Conservation (phyloP, 148 eudicot species). For the Rhododendron griersonianum region DNA sequence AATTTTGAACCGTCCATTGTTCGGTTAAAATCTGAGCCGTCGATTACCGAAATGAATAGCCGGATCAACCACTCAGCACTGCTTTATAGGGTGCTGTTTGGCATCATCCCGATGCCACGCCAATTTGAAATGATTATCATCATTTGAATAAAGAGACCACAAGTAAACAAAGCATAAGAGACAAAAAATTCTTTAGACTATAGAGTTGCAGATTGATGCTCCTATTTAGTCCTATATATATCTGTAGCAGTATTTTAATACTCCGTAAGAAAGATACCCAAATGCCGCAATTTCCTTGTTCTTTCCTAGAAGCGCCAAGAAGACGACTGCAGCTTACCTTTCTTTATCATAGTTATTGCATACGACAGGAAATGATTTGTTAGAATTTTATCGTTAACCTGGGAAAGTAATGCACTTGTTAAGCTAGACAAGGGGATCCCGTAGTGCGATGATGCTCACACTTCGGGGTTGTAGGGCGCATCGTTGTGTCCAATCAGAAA, state of each 20-base stretch:
- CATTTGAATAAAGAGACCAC: not conserved
- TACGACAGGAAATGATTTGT: too few relatives aligned
- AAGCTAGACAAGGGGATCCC: too few relatives aligned
- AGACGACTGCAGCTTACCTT: not conserved
- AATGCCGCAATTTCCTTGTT: not conserved
- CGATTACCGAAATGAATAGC: too few relatives aligned
- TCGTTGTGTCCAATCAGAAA: too few relatives aligned
- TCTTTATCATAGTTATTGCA: not conserved
- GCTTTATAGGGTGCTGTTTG: too few relatives aligned
- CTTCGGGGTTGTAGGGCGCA: too few relatives aligned
- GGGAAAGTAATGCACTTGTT: too few relatives aligned
- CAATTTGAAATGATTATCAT: not conserved
- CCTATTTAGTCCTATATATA: not conserved
- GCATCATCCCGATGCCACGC: not conserved
- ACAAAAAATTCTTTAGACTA: not conserved
- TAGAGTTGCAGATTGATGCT: not conserved
- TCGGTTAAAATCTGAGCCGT: too few relatives aligned
- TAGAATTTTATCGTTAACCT: too few relatives aligned
- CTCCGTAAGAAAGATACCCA: not conserved
- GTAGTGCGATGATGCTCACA: too few relatives aligned
- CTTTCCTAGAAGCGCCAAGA: not conserved
- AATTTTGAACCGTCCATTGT: too few relatives aligned
- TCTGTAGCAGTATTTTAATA: not conserved
- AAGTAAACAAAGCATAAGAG: not conserved
- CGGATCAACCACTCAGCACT: too few relatives aligned